Evolutionary conservation across 169 alveolate species (phyloP).

Genomic region (Eimeria acervulina): DNA sequence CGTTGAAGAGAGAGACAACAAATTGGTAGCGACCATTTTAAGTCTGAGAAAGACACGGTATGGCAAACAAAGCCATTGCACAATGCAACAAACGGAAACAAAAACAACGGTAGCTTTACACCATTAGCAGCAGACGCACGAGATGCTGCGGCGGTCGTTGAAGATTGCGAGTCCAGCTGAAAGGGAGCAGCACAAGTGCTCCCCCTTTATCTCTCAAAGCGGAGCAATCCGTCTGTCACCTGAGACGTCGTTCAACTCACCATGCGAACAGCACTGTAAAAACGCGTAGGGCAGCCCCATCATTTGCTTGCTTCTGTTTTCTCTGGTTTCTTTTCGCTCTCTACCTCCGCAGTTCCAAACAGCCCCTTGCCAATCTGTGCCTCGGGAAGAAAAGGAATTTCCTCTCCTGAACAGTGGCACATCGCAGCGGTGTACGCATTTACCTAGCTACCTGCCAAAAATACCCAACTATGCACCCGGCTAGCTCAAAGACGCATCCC

Average conservation of each 20-base stretch:
- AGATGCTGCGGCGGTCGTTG: not conserved
- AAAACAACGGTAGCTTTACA: not conserved
- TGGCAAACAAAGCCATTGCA: not conserved
- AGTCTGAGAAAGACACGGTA: not conserved
- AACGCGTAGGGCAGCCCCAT: not conserved
- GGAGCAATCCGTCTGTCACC: conserved; percentile 4
- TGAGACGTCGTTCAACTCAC: not conserved
- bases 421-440: not conserved
- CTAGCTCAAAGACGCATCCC: not conserved
- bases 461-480: not conserved
- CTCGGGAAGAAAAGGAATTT: conserved; percentile 83
- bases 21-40: not conserved
- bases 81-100: conserved; percentile 6
- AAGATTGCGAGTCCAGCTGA: not conserved
- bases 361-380: conserved; percentile 67
- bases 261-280: not conserved
- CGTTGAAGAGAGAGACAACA: not conserved
- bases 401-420: conserved; percentile 85
- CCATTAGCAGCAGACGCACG: not conserved
- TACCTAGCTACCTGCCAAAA: not conserved
- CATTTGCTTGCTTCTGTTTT: not conserved
- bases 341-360: conserved; percentile 57
- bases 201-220: not conserved
- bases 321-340: not conserved
- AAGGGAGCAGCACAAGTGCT: not conserved